Base-by-base conservation (phyloP, 2,329 filamentous ascomycete genomes). In the Penicillium sp. region DNA sequence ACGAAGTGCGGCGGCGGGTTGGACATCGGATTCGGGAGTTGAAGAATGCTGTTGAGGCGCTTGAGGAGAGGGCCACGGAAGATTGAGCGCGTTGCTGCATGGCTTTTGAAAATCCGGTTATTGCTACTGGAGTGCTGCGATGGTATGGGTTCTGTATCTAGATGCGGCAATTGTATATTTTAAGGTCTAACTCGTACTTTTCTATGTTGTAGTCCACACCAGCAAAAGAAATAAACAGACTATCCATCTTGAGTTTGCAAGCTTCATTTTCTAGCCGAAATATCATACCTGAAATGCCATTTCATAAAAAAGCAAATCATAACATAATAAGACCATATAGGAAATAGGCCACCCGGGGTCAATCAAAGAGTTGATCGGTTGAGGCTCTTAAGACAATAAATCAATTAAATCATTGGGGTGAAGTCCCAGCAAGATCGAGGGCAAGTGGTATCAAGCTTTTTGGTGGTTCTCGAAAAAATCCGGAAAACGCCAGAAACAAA, bases 11-110 rank as follows among this genome's bases (percentile, higher is more conserved):
- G 57, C 72, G 63, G 59, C 67, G 77, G 56, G 69, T 80, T 61
- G 77, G 74, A 16, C 71, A 74, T 59, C 65, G 77, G 64, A 67
- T 80, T 51, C 66, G 77, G 61, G 77, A 80, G 66, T 69, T 80
- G 68, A 71, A 72, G 59, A 71, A 68, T 69, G 78, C 75, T 21
- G 72, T 79, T 52, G 62, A 70, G 63, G 63, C 56, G 16, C 65
- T 80, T 61, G 76, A 79, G 65, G 68, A 72, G 58, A 71, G 67
- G 63, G 75, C 71, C 21, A 52, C 60, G 45, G 70, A 68, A 51
- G 71, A 77, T 51, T 74, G 51, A 62, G 5, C 38, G 35, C 21
- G 1, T 8, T 38, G 3, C 27, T 10, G 4, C 10, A 12, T 16
- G n/a, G 12, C 10, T 18, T 4, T 16, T 35, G 5, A 9, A 15